Base-by-base conservation (phyloP, 108 stramenopile genomes). In the Schizochytrium sp. region DNA sequence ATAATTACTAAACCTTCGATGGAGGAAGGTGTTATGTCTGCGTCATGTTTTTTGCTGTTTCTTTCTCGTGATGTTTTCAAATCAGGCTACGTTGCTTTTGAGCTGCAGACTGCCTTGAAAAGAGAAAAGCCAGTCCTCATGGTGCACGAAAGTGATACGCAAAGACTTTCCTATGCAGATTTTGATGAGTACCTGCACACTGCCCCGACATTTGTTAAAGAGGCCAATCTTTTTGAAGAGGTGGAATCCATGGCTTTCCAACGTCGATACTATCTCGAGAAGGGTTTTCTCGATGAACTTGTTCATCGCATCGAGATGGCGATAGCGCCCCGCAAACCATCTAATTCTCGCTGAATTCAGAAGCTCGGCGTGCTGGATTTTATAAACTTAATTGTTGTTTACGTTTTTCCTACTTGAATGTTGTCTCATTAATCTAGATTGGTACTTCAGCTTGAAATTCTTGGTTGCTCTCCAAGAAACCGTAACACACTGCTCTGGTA, bases 231-330 rank as follows among this genome's bases (percentile, higher is more conserved):
- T 42, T 83, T 83, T 55, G 76, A 83, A n/a, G 28, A 47, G 45
- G 50, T 49, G 50, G 76, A 83, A 53, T 83, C 76, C 45, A 83
- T 83, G 19, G 50, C 76, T 12, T 83, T 83, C 28, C 76, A 83
- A 53, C 76, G 76, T 47, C 76, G 76, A 47, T 55, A 83, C 28
- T 83, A 40, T 53, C 76, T 83, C 8, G 15, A 49, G 2, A 83
- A 83, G 47, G 17, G 50, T 38, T 83, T 83, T 28, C 38, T 83
- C 45, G 76, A 49, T 10, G 76, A 83, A 53, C 76, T 83, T 50
- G 12, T 40, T 1, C 45, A 55, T 12, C 76, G 76, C 50, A 83
- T 83, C 76, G 47, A 50, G 15, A 40, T 5, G 3, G 47, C 76
- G 72, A 60, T n/a, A 17, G 59, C 59, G 1, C 19, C 59, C 1